Base-by-base conservation (phyloP, 1,139 yeast species). In the Protomyces inouyei region DNA sequence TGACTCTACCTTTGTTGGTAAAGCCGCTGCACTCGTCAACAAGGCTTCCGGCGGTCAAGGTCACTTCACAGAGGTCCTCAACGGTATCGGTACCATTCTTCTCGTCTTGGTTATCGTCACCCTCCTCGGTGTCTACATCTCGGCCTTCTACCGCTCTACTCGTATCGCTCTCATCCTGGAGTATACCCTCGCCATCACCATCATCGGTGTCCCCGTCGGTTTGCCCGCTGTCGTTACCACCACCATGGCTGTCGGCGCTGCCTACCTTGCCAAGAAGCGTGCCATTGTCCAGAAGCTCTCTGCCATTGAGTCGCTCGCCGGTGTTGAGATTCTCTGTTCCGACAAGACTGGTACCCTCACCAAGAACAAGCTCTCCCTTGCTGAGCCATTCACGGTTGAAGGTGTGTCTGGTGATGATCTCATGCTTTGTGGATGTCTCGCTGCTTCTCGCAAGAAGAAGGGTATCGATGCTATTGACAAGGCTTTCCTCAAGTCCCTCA, bases 201-300 rank as follows among this genome's bases (percentile, higher is more conserved):
- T 92, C 81, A 88, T 93, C 76, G 98, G 98, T 88, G 98, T 93
- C 73, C 98, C 98, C 80, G 98, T 92, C 75, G 98, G 98, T 88
- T 86, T 92, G 78, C 98, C 98, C 79, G 98, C 97, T 79, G 98
- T 92, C 77, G 97, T 92, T 74, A 92, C 98, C 83, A 92, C 97
- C 75, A 92, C 98, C 79, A 90, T 92, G 95, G 98, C 98, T 80
- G 98, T 92, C 79, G 97, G 97, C 85, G 98, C 98, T 78, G 97
- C 97, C 77, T 91, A 91, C 89, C 85, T 92, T 77, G 98, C 98
- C 76, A 91, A 91, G 85, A 91, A 91, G 82, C 91, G 91, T 83
- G 98, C 97, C 74, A 92, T 92, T 84, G 98, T 92, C 73, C 97
- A 92, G 83, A 92, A 92, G 80, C 85, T 92, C 76, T 89, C 97